These are phyloP conservation scores for Alloteropsis semialata DNA, from an alignment of 176 grass and related monocot genomes.

Conservation along the genomic window DNA sequence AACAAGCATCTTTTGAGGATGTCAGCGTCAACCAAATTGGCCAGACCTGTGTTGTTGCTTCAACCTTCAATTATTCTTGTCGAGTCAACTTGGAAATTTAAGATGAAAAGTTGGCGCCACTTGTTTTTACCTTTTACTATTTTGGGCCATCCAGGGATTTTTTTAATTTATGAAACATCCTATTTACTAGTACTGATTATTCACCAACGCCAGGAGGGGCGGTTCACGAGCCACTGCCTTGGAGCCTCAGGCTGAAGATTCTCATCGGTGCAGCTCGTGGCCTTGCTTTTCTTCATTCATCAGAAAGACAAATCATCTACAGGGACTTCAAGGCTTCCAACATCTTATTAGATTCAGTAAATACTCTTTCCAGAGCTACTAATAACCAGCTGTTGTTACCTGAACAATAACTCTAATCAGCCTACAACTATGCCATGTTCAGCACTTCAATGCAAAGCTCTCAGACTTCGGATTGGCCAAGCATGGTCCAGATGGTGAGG, in stretches of 20 bases:
- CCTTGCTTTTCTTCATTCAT: conserved; percentile 86
- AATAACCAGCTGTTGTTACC: neutral
- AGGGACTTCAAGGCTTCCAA: conserved; percentile 94
- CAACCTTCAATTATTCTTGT: conserved; percentile 29
- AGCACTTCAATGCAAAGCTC: conserved; percentile 80
- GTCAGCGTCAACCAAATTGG: conserved; percentile 30
- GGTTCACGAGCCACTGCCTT: conserved; percentile 57
- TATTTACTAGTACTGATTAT: conserved; percentile 12
- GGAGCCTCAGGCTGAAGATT: conserved; percentile 88
- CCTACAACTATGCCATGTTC: conserved; percentile 10
- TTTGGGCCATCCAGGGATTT: neutral
- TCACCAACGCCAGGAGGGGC: conserved; percentile 47
- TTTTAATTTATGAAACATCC: conserved; percentile 13
- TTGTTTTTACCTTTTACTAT: neutral
- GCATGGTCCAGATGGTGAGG: conserved; percentile 64
- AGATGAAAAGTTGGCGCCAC: neutral
- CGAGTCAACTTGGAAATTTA: neutral
- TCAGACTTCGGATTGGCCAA: conserved; percentile 94
- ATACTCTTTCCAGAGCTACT: neutral
- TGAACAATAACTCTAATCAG: neutral
- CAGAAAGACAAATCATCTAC: conserved; percentile 82
- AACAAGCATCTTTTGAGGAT: conserved; percentile 35
- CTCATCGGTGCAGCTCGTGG: conserved; percentile 87
- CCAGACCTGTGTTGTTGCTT: conserved; percentile 31
- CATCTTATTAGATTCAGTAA: conserved; percentile 82